phyloP scores from a whole-genome alignment of 768 basidiomycete genomes.

The Baorangia bicolor region DNA sequence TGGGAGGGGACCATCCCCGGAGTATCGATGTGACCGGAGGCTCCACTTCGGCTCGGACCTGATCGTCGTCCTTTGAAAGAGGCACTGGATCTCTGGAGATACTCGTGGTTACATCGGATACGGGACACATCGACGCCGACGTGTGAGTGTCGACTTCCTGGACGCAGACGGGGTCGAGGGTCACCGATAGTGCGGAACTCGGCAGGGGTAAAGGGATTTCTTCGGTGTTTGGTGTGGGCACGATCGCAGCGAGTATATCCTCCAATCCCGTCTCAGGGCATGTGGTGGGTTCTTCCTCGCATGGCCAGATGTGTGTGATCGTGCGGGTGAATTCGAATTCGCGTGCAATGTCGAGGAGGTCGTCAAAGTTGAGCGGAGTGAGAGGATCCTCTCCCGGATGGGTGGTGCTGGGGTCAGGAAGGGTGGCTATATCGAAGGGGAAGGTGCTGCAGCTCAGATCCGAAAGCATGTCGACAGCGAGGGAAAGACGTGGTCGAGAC shows the following conservation, averaged over 20 bases:
- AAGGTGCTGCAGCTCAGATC: constrained; percentile 4
- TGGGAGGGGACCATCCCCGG: constrained; percentile 28
- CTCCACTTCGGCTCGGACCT: background rate
- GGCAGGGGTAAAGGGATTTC: constrained; percentile 1
- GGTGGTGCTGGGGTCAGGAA: background rate
- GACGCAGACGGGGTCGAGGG: background rate
- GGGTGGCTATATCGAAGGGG: constrained; percentile 4
- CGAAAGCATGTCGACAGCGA: constrained; percentile 27
- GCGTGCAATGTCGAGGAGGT: constrained; percentile 29
- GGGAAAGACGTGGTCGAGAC: background rate
- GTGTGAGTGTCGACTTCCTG: background rate
- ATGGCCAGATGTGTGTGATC: constrained; percentile 21
- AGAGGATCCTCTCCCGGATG: constrained; percentile 1
- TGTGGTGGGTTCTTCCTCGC: constrained; percentile 11
- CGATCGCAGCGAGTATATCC: constrained; percentile 17
- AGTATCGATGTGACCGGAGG: constrained; percentile 5
- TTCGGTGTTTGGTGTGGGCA: background rate
- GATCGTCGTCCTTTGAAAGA: background rate
- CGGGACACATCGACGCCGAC: background rate
- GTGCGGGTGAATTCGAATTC: constrained; percentile 29
- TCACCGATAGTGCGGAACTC: background rate
- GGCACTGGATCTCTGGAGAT: background rate
- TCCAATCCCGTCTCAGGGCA: constrained; percentile 15
- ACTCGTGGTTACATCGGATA: background rate
- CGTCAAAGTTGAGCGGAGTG: constrained; percentile 22